Percentiles rank a stretch among this genome's conserved stretches.
These are phyloP conservation scores for Lentinula novae-zelandiae DNA, from an alignment of 1,284 basidiomycete species.

Conservation along the genomic window DNA sequence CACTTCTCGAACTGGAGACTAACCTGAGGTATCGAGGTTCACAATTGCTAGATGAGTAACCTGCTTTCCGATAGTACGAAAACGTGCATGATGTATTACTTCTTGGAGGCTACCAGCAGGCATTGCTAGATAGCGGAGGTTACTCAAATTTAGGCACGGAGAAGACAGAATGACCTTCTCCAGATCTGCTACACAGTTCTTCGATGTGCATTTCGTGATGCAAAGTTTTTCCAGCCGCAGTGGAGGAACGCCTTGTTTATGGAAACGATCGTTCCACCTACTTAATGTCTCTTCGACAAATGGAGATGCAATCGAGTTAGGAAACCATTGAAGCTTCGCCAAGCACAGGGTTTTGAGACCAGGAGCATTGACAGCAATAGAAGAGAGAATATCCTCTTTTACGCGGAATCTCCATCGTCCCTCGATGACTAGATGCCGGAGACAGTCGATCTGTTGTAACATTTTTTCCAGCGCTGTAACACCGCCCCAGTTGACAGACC, in stretches of 20 bases:
- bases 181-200: background rate
- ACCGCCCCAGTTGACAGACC: background rate
- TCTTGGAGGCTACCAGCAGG: background rate
- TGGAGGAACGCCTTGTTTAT: background rate
- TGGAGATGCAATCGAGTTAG: background rate
- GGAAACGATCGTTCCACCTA: background rate
- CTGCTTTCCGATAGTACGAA: background rate
- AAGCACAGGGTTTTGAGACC: background rate
- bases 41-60: conserved; percentile 3
- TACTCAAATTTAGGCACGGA: conserved; percentile 1
- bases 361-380: conserved; percentile 1
- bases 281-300: background rate
- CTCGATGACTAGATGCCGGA: conserved; percentile 8
- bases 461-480: background rate
- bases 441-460: background rate
- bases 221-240: background rate
- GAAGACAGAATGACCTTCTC: conserved; percentile 1
- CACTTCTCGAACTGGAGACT: background rate
- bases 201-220: background rate
- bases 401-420: background rate
- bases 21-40: background rate
- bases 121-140: background rate
- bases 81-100: background rate
- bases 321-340: conserved; percentile 2
- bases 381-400: background rate